These are phyloP conservation scores for Monilinia fructicola DNA, from an alignment of 2,329 filamentous ascomycete species.

Conservation along the genomic window DNA sequence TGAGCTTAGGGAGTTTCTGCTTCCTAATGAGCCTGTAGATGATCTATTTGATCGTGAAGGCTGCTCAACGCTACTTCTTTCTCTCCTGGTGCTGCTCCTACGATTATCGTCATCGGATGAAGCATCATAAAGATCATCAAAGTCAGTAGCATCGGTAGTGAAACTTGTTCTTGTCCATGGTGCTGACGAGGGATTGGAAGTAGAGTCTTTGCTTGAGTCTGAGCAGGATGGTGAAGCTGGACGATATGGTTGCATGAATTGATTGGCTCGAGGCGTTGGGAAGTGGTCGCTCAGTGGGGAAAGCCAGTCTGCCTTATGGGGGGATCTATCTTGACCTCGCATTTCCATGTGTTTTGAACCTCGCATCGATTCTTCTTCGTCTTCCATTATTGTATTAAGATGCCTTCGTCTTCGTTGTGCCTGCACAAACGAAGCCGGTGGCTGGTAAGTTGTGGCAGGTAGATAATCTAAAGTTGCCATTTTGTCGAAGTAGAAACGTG, in stretches of 20 bases:
- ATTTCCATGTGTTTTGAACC: conserved; percentile 38
- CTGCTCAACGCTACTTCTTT: conserved; percentile 35
- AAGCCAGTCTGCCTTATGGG: conserved; percentile 41
- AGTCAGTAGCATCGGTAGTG: conserved; percentile 67
- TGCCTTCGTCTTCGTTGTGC: conserved; percentile 49
- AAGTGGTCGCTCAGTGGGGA: conserved; percentile 59
- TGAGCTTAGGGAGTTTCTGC: conserved; percentile 37
- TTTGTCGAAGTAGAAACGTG: conserved; percentile 31
- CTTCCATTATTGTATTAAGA: conserved; percentile 67
- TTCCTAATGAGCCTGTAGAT: conserved; percentile 32
- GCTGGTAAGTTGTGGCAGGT: conserved; percentile 51
- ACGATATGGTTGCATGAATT: conserved; percentile 57
- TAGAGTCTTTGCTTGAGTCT: conserved; percentile 53
- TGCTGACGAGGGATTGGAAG: conserved; percentile 54
- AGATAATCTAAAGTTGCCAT: conserved; percentile 45
- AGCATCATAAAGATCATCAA: conserved; percentile 84
- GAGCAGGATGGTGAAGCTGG: conserved; percentile 61
- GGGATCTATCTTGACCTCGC: conserved; percentile 42
- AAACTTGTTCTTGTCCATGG: conserved; percentile 63
- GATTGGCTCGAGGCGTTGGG: conserved; percentile 66
- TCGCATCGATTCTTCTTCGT: conserved; percentile 42
- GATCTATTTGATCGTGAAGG: conserved; percentile 32
- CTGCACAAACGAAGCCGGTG: conserved; percentile 52
- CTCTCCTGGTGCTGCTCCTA: conserved; percentile 43
- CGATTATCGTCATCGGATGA: conserved; percentile 69